Evolutionary conservation across 1,139 yeast genomes (phyloP).

Genomic region (Wickerhamomyces sp.): DNA sequence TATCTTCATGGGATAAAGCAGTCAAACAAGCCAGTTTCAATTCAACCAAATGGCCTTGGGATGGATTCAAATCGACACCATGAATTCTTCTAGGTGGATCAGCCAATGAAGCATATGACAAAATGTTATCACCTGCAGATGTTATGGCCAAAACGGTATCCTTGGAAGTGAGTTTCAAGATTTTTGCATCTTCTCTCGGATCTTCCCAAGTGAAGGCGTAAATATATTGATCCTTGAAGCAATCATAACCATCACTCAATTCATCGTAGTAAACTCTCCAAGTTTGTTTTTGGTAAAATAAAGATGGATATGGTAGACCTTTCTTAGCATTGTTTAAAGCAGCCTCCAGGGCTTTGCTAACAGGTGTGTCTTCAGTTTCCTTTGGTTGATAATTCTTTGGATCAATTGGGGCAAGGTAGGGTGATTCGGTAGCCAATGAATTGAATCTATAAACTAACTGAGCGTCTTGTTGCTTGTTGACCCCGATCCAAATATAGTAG

Average conservation of each 20-base stretch:
- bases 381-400: constrained; percentile 20
- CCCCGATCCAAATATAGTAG: constrained; percentile 79
- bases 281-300: constrained; percentile 68
- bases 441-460: constrained; percentile 60
- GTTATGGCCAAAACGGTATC: constrained; percentile 81
- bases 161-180: constrained; percentile 51
- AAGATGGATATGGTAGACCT: constrained; percentile 71
- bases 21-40: constrained; percentile 69
- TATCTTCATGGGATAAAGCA: constrained; percentile 49
- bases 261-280: constrained; percentile 83
- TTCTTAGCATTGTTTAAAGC: constrained; percentile 57
- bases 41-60: constrained; percentile 76
- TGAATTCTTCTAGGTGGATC: constrained; percentile 72
- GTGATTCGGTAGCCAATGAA: constrained; percentile 74
- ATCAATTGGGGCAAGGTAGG: constrained; percentile 60
- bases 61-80: constrained; percentile 81
- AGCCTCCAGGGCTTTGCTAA: constrained; percentile 72
- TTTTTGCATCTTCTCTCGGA: constrained; percentile 71
- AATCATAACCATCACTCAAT: constrained; percentile 58
- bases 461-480: constrained; percentile 60
- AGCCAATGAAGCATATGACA: constrained; percentile 64
- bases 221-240: constrained; percentile 72
- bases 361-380: constrained; percentile 27
- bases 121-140: constrained; percentile 79
- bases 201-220: constrained; percentile 92